Evolutionary conservation across 495 filamentous ascomycete species (phyloP).

Genomic region (Lindgomyces ingoldianus): DNA sequence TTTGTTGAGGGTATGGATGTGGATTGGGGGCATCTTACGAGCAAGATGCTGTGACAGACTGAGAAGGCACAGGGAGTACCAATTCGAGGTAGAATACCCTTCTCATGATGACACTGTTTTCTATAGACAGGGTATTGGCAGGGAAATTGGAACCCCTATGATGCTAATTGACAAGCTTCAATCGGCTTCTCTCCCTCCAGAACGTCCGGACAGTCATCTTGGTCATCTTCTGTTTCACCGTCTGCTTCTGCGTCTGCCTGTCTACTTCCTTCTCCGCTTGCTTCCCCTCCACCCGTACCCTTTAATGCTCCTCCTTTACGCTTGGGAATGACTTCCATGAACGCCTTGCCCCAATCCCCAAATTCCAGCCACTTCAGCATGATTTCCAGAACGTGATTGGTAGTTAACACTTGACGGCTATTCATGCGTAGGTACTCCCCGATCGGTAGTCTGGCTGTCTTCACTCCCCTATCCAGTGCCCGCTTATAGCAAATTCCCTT

Average conservation of each 20-base stretch:
- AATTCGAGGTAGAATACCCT: no score
- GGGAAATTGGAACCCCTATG: no score
- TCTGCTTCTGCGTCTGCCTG: constrained; percentile 9
- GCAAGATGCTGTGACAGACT: no score
- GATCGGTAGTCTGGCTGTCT: constrained; percentile 89
- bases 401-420: constrained; percentile 77
- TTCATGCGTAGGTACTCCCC: constrained; percentile 88
- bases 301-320: constrained; percentile 68
- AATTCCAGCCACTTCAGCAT: constrained; percentile 89
- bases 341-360: constrained; percentile 87
- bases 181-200: not conserved
- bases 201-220: not conserved
- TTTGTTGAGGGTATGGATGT: no score
- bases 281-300: constrained; percentile 11
- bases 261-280: not conserved
- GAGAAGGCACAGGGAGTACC: no score
- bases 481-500: constrained; percentile 90
- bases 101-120: no score
- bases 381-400: constrained; percentile 95
- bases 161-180: no score
- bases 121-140: no score
- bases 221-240: not conserved
- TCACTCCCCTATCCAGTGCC: constrained; percentile 70
- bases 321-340: constrained; percentile 80
- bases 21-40: no score